These are phyloP conservation scores for Epichloe glyceriae DNA, from an alignment of 2,329 filamentous ascomycete genomes.

Conservation along the genomic window DNA sequence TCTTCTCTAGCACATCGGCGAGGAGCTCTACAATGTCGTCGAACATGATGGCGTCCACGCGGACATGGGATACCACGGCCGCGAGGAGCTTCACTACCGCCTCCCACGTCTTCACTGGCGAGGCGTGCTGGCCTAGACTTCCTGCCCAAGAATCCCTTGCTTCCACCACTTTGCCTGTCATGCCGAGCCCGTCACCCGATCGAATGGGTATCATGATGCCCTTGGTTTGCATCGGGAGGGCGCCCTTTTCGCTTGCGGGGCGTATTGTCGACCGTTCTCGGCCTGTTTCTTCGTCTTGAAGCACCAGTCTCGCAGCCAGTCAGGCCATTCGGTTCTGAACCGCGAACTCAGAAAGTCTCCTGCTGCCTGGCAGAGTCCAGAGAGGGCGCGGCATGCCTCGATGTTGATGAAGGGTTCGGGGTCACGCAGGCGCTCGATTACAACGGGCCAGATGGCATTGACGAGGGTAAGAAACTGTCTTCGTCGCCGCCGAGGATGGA, in stretches of 20 bases:
- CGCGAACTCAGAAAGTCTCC: constrained; percentile 71
- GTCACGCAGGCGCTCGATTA: constrained; percentile 56
- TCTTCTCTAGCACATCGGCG: constrained; percentile 31
- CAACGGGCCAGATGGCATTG: constrained; percentile 80
- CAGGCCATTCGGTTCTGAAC: constrained; percentile 60
- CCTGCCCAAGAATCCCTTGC: constrained; percentile 11
- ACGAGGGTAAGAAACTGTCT: constrained; percentile 79
- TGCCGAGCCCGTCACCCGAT: constrained; percentile 11
- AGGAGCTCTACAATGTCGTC: constrained; percentile 58
- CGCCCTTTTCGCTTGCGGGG: constrained; percentile 1
- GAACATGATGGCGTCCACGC: constrained; percentile 54
- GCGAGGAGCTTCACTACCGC: constrained; percentile 46
- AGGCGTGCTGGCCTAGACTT: constrained; percentile 45
- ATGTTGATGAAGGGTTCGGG: constrained; percentile 54
- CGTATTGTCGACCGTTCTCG: constrained; percentile 9
- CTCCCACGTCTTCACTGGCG: constrained; percentile 51
- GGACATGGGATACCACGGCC: constrained; percentile 47
- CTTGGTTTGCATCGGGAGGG: not conserved
- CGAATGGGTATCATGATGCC: constrained; percentile 22
- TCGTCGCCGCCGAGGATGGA: constrained; percentile 63
- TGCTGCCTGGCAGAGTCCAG: constrained; percentile 54
- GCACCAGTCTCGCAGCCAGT: constrained; percentile 38
- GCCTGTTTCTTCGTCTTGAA: constrained; percentile 29
- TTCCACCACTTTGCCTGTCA: constrained; percentile 7
- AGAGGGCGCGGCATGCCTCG: constrained; percentile 56